A percentile compares a stretch with the other conserved stretches of the same genome.
Evolutionary conservation across 106 monocot genomes (phyloP).

Genomic region (Platanthera guangdongensis): DNA sequence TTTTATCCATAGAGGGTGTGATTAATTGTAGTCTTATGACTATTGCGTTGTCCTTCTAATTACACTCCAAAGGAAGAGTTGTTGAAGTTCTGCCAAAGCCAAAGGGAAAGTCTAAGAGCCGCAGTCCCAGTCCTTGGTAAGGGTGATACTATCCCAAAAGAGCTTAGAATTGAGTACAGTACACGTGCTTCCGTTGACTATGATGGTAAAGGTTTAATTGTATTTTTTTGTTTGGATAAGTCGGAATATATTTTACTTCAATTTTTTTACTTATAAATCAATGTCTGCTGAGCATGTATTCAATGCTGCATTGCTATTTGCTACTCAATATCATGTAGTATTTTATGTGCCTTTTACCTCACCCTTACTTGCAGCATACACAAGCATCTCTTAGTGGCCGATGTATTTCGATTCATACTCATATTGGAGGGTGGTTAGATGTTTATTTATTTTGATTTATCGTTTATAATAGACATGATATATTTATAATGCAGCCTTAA

Average conservation of each 20-base stretch:
- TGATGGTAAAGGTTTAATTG: background rate
- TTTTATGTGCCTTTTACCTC: background rate
- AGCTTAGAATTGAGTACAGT: background rate
- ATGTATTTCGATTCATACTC: background rate
- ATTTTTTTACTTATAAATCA: background rate
- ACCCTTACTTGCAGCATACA: background rate
- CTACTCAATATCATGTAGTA: background rate
- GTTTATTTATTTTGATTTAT: background rate
- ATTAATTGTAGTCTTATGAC: background rate
- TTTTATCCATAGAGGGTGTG: too few relatives aligned
- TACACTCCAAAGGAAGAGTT: constrained; percentile 58
- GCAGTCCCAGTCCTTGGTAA: constrained; percentile 61
- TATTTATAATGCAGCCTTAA: background rate
- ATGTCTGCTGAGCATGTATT: background rate
- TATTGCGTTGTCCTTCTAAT: background rate
- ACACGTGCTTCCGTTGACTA: background rate
- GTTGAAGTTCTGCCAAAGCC: constrained; percentile 37
- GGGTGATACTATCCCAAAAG: background rate
- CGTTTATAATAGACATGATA: background rate
- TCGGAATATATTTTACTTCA: background rate
- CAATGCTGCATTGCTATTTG: background rate
- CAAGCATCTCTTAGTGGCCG: background rate
- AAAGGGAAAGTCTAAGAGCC: constrained; percentile 59
- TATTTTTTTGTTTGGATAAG: background rate
- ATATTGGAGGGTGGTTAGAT: background rate